Percentiles rank a stretch among this genome's conserved stretches.
These are phyloP conservation scores for Talaromyces pinophilus DNA, from an alignment of 2,329 filamentous ascomycete species.

Conservation along the genomic window DNA sequence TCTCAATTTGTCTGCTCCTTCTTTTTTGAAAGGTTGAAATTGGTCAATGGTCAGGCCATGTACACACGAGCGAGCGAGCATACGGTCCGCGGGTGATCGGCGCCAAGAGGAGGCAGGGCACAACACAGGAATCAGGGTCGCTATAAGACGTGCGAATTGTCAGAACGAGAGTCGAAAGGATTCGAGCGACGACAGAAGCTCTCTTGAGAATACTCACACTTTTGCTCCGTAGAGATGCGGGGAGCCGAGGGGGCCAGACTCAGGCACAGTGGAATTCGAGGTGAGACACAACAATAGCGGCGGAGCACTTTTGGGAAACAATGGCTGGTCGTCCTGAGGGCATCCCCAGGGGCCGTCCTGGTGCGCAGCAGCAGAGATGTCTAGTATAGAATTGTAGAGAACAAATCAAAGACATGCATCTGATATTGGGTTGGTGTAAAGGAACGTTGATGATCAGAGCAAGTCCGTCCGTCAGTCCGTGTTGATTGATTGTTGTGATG, in stretches of 20 bases:
- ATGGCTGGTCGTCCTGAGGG: constrained; percentile 28
- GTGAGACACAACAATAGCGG: constrained; percentile 37
- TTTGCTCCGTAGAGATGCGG: constrained; percentile 12
- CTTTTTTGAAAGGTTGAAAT: neutral
- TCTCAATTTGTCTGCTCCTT: neutral
- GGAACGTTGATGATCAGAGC: neutral
- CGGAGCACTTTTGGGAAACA: constrained; percentile 36
- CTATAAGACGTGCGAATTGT: constrained; percentile 2
- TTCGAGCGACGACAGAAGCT: neutral
- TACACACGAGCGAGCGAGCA: constrained; percentile 16
- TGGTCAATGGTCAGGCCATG: constrained; percentile 21
- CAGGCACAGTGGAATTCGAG: constrained; percentile 31
- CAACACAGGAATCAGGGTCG: constrained; percentile 17
- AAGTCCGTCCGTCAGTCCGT: neutral
- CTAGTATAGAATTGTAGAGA: neutral
- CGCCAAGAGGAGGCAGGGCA: constrained; percentile 23
- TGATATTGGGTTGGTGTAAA: neutral
- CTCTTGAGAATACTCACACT: neutral
- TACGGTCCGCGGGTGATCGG: constrained; percentile 22
- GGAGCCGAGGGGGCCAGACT: constrained; percentile 18
- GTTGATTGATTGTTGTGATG: constrained; percentile 10
- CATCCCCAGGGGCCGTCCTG: constrained; percentile 29
- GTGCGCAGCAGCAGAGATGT: constrained; percentile 16
- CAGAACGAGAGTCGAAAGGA: neutral
- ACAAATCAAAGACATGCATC: neutral